Percentiles rank a stretch among this genome's conserved stretches.
These are phyloP conservation scores for Tolypocladium guangdongense DNA, from an alignment of 2,329 filamentous ascomycete genomes.

Conservation along the genomic window DNA sequence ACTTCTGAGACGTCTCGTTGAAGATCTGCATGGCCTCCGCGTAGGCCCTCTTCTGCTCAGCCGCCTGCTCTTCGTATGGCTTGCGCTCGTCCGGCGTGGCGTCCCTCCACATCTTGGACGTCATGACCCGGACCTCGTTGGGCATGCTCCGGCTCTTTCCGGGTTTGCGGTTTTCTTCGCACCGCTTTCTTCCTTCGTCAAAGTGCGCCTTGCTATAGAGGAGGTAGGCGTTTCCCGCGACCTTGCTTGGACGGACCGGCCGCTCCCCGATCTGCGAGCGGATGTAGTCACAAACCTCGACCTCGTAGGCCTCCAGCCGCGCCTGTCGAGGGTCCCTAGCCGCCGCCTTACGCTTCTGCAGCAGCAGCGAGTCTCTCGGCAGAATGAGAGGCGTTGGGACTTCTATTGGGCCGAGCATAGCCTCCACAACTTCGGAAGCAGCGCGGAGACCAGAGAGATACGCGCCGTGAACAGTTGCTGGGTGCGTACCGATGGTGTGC, in stretches of 20 bases:
- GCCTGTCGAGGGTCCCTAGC: constrained; percentile 39
- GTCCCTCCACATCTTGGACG: constrained; percentile 86
- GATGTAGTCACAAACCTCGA: constrained; percentile 40
- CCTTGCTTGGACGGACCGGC: constrained; percentile 60
- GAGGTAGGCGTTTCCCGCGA: constrained; percentile 75
- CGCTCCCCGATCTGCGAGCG: constrained; percentile 57
- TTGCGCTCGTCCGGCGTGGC: constrained; percentile 57
- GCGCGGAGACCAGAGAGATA: constrained; percentile 88
- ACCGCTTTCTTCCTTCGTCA: constrained; percentile 47
- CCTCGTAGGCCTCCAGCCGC: constrained; percentile 46
- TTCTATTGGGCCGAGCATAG: constrained; percentile 70
- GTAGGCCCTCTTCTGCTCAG: constrained; percentile 58
- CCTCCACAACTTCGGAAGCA: constrained; percentile 73
- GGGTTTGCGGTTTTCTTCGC: constrained; percentile 52
- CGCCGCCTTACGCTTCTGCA: constrained; percentile 45
- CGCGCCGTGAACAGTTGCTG: constrained; percentile 92
- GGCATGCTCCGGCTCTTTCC: constrained; percentile 55
- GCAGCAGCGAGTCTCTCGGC: constrained; percentile 41
- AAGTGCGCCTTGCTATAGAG: constrained; percentile 75
- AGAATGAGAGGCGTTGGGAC: constrained; percentile 66
- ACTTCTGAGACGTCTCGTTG: constrained; percentile 51
- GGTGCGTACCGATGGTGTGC: constrained; percentile 90
- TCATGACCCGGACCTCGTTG: constrained; percentile 75
- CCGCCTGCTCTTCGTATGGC: constrained; percentile 68
- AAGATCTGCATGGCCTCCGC: constrained; percentile 45